phyloP scores from a whole-genome alignment of 2,329 filamentous ascomycete genomes.

The Penicillium psychrosexuale region DNA sequence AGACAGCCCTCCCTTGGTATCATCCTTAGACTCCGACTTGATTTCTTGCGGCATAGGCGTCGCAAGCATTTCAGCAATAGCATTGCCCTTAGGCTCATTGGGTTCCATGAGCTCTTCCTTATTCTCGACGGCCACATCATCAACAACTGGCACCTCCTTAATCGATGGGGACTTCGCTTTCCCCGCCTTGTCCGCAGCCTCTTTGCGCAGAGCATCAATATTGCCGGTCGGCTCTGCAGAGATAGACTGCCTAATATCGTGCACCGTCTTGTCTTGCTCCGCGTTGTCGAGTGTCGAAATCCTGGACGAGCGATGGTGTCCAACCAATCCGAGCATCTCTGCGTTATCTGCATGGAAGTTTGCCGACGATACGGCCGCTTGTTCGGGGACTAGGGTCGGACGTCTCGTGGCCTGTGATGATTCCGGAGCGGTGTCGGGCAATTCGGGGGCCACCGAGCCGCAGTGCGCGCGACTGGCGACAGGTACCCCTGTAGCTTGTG shows the following conservation, averaged over 20 bases:
- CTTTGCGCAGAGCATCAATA: conserved; percentile 30
- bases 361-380: conserved; percentile 38
- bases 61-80: conserved; percentile 7
- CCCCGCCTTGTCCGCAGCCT: conserved; percentile 24
- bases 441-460: conserved; percentile 34
- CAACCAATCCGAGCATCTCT: conserved; percentile 36
- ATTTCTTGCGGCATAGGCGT: background rate
- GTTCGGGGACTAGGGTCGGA: conserved; percentile 35
- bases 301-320: conserved; percentile 39
- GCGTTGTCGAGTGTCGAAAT: conserved; percentile 34
- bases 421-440: conserved; percentile 22
- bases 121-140: background rate
- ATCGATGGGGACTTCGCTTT: conserved; percentile 19
- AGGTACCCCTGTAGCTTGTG: conserved; percentile 14
- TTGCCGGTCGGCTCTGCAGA: conserved; percentile 26
- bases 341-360: conserved; percentile 40
- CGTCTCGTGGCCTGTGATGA: conserved; percentile 23
- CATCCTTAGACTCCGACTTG: conserved; percentile 8
- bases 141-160: conserved; percentile 17
- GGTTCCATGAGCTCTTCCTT: conserved; percentile 7
- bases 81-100: conserved; percentile 2
- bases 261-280: conserved; percentile 35
- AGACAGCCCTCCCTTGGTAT: conserved; percentile 5
- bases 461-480: conserved; percentile 17
- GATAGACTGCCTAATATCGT: conserved; percentile 40